Evolutionary conservation across 2,329 filamentous ascomycete species (phyloP).

Genomic region (Ophiosphaerella herpotricha): DNA sequence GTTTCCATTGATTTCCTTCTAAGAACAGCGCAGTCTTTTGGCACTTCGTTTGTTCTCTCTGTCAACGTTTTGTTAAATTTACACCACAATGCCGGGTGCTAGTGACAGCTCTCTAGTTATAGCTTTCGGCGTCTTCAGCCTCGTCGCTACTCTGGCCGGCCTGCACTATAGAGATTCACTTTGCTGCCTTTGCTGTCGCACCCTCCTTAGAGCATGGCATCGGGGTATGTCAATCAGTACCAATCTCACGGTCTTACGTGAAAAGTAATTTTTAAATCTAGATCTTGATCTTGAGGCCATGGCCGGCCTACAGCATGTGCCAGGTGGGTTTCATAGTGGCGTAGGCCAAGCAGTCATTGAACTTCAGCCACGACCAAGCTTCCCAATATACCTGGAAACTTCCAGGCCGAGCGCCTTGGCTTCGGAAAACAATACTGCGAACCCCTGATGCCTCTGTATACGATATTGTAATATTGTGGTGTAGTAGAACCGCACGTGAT

Average conservation of each 20-base stretch:
- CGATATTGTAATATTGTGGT: too few relatives aligned
- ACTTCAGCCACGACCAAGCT: neutral
- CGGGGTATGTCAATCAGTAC: neutral
- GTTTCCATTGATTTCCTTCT: too few relatives aligned
- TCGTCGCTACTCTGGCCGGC: conserved; percentile 4
- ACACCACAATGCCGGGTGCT: neutral
- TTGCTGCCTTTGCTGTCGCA: conserved; percentile 5
- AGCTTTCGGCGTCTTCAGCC: conserved; percentile 8
- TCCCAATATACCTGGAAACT: neutral
- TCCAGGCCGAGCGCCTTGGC: neutral
- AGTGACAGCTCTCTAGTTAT: conserved; percentile 4
- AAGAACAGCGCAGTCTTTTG: too few relatives aligned
- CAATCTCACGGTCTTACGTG: neutral
- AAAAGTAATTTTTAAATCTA: neutral
- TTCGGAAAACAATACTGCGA: too few relatives aligned
- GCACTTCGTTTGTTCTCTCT: too few relatives aligned
- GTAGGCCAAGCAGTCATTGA: neutral
- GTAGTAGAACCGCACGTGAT: too few relatives aligned
- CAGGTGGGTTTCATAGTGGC: neutral
- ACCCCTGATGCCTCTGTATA: too few relatives aligned
- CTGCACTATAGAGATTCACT: conserved; percentile 9
- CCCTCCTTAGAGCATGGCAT: conserved; percentile 1
- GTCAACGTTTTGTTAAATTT: neutral
- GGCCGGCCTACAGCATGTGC: neutral
- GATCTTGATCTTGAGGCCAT: neutral